These are phyloP conservation scores for Trifolium subterraneum DNA, from an alignment of 306 rosid genomes.

Conservation along the genomic window DNA sequence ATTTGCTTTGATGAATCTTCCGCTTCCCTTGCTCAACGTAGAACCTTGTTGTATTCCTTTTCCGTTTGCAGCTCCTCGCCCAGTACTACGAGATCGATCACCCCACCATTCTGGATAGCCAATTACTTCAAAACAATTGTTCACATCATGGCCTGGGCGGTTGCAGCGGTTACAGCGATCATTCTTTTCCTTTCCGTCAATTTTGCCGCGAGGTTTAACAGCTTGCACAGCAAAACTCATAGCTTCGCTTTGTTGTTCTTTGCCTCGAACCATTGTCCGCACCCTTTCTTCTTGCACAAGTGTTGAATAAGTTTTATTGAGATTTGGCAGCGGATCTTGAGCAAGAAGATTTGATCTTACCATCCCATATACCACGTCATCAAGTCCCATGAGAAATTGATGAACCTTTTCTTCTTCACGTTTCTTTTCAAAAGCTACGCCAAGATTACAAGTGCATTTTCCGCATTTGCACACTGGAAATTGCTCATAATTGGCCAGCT, in stretches of 20 bases:
- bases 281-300: neutral
- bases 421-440: neutral
- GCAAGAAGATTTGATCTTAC: neutral
- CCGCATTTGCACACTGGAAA: neutral
- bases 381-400: neutral
- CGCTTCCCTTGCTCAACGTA: neutral
- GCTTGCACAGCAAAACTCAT: too few relatives aligned
- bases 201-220: too few relatives aligned
- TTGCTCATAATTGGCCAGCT: too few relatives aligned
- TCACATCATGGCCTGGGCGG: neutral
- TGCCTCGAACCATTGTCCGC: neutral
- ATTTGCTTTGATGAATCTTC: too few relatives aligned
- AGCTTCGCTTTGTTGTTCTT: too few relatives aligned
- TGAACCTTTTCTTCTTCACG: constrained; percentile 8
- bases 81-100: too few relatives aligned
- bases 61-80: too few relatives aligned
- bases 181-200: too few relatives aligned
- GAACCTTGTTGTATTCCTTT: neutral
- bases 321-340: neutral
- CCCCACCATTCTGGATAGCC: too few relatives aligned
- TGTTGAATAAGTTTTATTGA: neutral
- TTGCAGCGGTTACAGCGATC: neutral
- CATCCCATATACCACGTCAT: neutral
- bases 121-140: neutral
- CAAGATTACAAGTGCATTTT: neutral